These are phyloP conservation scores for Podospora bellae-mahoneyi DNA, from an alignment of 495 filamentous ascomycete species.

Conservation along the genomic window DNA sequence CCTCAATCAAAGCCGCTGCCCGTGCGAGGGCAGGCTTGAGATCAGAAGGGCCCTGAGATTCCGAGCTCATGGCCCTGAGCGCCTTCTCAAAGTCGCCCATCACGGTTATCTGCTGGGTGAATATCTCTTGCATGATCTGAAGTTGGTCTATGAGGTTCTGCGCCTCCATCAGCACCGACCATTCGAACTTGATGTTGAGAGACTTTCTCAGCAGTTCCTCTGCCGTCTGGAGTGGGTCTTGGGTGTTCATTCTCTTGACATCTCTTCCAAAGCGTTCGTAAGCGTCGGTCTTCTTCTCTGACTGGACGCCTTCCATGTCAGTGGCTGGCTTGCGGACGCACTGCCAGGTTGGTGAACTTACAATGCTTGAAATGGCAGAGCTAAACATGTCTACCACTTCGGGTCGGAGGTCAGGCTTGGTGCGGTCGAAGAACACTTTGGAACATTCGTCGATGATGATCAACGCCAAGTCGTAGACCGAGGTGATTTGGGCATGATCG, in stretches of 20 bases:
- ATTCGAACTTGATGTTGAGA: conserved; percentile 67
- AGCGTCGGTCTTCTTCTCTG: conserved; percentile 29
- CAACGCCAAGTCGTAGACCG: conserved; percentile 62
- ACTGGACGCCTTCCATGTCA: conserved; percentile 4
- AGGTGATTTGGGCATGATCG: conserved; percentile 53
- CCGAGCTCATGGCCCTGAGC: conserved; percentile 16
- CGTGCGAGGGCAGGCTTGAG: conserved; percentile 18
- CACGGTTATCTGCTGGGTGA: conserved; percentile 60
- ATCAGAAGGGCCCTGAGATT: conserved; percentile 7
- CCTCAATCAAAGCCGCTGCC: conserved; percentile 19
- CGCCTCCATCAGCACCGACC: conserved; percentile 59
- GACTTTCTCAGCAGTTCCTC: conserved; percentile 47
- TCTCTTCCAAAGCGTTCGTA: conserved; percentile 28
- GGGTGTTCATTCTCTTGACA: conserved; percentile 32
- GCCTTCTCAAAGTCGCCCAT: conserved; percentile 59
- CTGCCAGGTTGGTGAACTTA: conserved; percentile 13
- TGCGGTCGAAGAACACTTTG: conserved; percentile 54
- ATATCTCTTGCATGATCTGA: conserved; percentile 64
- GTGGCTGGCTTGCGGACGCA: too few species aligned
- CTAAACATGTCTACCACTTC: conserved; percentile 71
- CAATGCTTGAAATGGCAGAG: conserved; percentile 42
- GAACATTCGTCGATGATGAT: conserved; percentile 37
- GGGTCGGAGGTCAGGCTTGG: conserved; percentile 56
- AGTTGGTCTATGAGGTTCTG: conserved; percentile 51
- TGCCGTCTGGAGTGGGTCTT: conserved; percentile 33